phyloP scores from a whole-genome alignment of 345 rosid genomes.

The Bretschneidera sinensis region DNA sequence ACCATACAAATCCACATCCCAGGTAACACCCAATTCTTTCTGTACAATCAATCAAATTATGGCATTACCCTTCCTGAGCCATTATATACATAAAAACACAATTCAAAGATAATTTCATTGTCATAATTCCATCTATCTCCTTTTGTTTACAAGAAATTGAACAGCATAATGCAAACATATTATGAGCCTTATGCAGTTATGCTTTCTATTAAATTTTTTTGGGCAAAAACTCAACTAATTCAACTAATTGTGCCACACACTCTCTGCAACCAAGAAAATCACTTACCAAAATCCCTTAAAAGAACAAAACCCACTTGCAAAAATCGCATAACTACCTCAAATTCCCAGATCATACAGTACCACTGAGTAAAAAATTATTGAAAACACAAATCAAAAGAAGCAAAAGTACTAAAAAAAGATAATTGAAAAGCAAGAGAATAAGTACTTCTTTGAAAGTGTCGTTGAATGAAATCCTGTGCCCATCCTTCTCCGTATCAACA shows the following conservation, averaged over 20 bases:
- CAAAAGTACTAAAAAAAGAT: background rate
- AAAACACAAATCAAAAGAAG: background rate
- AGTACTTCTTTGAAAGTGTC: constrained; percentile 83
- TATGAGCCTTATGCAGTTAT: no score
- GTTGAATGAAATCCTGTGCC: constrained; percentile 89
- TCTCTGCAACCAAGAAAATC: no score
- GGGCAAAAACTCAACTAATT: no score
- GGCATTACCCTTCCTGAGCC: background rate
- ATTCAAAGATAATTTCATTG: no score
- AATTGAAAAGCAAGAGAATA: background rate
- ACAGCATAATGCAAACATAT: background rate
- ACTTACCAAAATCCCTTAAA: no score
- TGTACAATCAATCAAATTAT: constrained; percentile 15
- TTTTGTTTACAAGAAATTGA: background rate
- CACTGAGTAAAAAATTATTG: background rate
- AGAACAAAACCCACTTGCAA: no score
- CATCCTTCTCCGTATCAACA: constrained; percentile 94
- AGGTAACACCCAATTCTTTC: constrained; percentile 77
- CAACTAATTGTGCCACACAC: no score
- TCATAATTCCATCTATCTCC: no score
- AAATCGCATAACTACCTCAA: background rate
- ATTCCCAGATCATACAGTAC: background rate
- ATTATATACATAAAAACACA: background rate
- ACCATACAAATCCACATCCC: constrained; percentile 94
- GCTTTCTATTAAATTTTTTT: no score